These are phyloP conservation scores for Scolecobasidium constrictum DNA, from an alignment of 2,329 filamentous ascomycete genomes.

Conservation along the genomic window DNA sequence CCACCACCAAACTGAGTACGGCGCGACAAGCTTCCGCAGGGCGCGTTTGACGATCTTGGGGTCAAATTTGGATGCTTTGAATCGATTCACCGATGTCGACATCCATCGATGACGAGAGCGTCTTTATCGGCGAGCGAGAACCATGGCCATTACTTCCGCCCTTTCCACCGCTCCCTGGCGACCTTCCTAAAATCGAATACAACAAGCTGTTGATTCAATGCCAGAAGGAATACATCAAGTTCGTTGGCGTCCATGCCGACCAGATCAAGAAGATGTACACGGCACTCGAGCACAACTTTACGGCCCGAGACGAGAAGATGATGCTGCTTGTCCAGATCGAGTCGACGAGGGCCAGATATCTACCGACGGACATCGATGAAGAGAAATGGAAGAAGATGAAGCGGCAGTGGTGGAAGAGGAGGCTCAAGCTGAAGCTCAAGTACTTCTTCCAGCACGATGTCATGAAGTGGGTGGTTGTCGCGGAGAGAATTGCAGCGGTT, in stretches of 20 bases:
- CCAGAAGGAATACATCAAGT: conserved; percentile 1
- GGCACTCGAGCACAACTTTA: not conserved
- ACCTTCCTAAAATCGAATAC: not conserved
- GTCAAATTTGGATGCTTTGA: too few species aligned
- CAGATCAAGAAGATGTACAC: not conserved
- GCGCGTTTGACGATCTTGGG: too few species aligned
- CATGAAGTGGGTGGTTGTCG: not conserved
- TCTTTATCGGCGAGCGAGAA: too few species aligned
- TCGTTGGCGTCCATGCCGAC: not conserved
- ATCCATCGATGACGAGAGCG: too few species aligned
- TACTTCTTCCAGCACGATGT: not conserved
- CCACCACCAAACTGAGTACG: too few species aligned
- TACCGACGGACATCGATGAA: too few species aligned
- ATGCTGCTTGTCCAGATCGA: not conserved
- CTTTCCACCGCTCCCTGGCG: too few species aligned
- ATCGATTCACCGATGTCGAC: too few species aligned
- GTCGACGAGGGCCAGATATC: not conserved
- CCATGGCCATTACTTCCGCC: too few species aligned
- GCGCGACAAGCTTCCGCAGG: too few species aligned
- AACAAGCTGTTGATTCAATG: not conserved
- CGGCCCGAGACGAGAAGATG: not conserved
- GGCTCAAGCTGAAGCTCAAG: not conserved
- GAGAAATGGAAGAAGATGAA: too few species aligned
- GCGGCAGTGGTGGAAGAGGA: not conserved
- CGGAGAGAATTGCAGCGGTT: not conserved